Evolutionary conservation across 2,329 filamentous ascomycete genomes (phyloP), one percentile per base, ranked within the genome.

Genomic region (Lachnellula cervina): DNA sequence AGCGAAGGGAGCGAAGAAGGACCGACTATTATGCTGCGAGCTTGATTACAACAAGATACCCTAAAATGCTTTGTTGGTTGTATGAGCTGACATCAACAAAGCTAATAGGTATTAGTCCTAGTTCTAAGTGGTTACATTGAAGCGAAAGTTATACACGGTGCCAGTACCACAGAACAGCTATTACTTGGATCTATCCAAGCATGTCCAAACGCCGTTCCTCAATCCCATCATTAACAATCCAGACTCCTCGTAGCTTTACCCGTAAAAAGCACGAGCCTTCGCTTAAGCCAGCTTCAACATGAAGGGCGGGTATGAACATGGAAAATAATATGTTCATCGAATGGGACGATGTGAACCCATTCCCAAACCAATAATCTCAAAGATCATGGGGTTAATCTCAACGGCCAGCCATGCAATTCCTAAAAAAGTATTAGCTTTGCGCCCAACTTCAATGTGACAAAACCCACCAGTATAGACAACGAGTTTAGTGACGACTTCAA

Each of bases 401-500:
- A 75, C 82, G 2, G 89, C 88, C 57, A 95, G 76, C 84, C 86
- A 91, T 51, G 80, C 90, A 70, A 96, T 96, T 46, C 90, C 89
- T 90, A 35, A 47, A 46, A 45, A 3, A 2, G 19, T 25, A 21
- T 59, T 35, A 49, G 56, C 21, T 55, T 32, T 17, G 49, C 49
- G 44, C 7, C 9, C 5, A 14, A 23, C 2, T 8, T 21, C 2
- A 14, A 7, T 45, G 11, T 13, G 14, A 21, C 5, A n/a, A 4
- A 16, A 74, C 84, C 72, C 75, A 90, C 93, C 94, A 57, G 88
- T 82, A 75, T 99, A 99, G 23, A 99, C 90, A 65, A 99, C 88
- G 58, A 99, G 73, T 74, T 97, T 97, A 5, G 94, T 97, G 38
- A 99, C 88, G 40, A 99, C 93, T 72, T 99, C 94, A n/a, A 97